Evolutionary conservation across 768 basidiomycete genomes (phyloP), one percentile per base, ranked within the genome.

Genomic region (Suillus subalutaceus): DNA sequence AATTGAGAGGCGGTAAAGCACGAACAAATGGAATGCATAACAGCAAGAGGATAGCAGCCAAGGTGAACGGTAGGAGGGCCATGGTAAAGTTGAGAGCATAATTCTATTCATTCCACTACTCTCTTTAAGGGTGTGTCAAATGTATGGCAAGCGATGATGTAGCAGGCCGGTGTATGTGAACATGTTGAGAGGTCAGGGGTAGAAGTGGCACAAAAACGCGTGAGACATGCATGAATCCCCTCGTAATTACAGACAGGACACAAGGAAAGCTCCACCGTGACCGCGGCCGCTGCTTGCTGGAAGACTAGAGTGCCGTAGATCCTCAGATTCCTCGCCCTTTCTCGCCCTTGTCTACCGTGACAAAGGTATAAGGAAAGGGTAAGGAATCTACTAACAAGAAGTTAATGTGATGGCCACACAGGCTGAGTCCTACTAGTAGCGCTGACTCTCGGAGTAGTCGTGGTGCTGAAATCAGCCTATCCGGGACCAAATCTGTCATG

Each of bases 151-250:
- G 37, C 2, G 15, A 41, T 16, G 7, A 12, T 16, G 26, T 52
- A 26, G 23, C 50, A 52, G 13, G 26, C 50, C 16, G 6, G 26
- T 16, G 3, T 30, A 6, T 35, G 8, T 26, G 7, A 26, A 16
- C 2, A 16, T 40, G 23, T 23, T 26, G 38, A 5, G 26, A 30
- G 26, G 30, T 52, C 20, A 44, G 3, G 26, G 50, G 26, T 52
- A 30, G 50, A 16, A 52, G 50, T 26, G 23, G 56, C 38, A 20
- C 38, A 16, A 23, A 38, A 65, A 72, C 6, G 55, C 48, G 7
- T 8, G 15, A 26, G 10, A 26, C 13, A 52, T 15, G 6, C 48
- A 26, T 13, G n/a, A 46, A 46, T 48, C 10, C 12, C 48, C 23
- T 50, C 23, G 50, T 52, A 26, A 52, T 52, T 16, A 26, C 13